Conservation (phyloP, 495 filamentous ascomycete species). For the Copromyces sp. region DNA sequence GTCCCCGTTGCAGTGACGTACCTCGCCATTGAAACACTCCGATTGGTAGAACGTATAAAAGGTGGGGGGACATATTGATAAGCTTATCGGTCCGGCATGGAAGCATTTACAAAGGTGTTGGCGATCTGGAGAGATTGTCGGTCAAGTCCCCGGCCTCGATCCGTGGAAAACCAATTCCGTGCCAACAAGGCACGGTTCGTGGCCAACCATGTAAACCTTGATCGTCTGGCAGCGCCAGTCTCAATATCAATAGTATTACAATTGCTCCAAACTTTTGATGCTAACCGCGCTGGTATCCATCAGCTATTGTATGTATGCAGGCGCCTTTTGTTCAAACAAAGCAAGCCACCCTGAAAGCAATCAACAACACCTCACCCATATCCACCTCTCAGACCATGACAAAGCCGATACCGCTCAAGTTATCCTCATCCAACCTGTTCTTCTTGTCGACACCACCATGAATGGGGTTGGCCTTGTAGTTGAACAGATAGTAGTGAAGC, state of each 20-base stretch:
- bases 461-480: slow-evolving; percentile 77
- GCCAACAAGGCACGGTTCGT: not conserved
- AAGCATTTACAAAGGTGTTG: no score
- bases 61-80: not conserved
- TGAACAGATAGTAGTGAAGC: slow-evolving; percentile 93
- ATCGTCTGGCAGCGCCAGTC: not conserved
- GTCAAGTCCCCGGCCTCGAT: not conserved
- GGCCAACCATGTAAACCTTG: not conserved
- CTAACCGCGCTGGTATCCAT: not conserved
- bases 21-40: not conserved
- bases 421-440: slow-evolving; percentile 61
- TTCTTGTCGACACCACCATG: slow-evolving; percentile 71
- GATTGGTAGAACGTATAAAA: not conserved
- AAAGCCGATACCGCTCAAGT: slow-evolving; percentile 78
- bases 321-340: not conserved
- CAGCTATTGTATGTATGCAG: not conserved
- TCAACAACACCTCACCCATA: not conserved
- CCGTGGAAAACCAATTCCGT: not conserved
- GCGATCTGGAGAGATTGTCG: not conserved
- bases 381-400: slow-evolving; percentile 56
- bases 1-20: not conserved
- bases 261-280: not conserved
- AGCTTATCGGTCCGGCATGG: not conserved
- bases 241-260: not conserved
- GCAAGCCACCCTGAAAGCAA: not conserved